Evolutionary conservation across 495 filamentous ascomycete species (phyloP), one percentile per base, ranked within the genome.

Genomic region (Apodospora peruviana): DNA sequence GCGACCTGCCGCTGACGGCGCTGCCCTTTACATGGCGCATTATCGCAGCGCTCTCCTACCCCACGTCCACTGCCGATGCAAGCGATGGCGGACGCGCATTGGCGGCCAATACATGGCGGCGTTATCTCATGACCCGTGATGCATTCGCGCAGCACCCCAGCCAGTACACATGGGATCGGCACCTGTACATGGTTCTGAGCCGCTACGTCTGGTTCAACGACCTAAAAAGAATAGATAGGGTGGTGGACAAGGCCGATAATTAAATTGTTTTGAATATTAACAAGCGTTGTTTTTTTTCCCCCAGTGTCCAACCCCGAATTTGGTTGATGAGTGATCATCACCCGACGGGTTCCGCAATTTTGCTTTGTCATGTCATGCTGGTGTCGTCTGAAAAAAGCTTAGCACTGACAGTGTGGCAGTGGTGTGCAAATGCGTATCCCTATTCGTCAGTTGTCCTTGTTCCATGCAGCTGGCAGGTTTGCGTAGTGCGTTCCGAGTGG

Each of bases 141-240:
- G 69, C 69, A 1, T 72, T 72, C 40, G 54, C 58, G 12, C 55
- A 56, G 38, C 69, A 72, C 48, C 40, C 52, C 9, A 66, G 58
- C 48, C 69, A 72, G 52, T 70, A 70, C 46, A 66, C 61, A 1
- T 72, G 69, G 69, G 69, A 72, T 40, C 54, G 69, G n/a, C 51
- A 65, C 34, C 35, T 72, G 51, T 72, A 72, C 55, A 57, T 72
- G 62, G 51, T 72, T 4, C 16, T 68, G 18, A 70, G 66, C 45
- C 69, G 69, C 21, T 67, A 70, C 40, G 62, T 70, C n/a, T 61
- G 69, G 68, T 71, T 72, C 55, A 72, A 71, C 45, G 68, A 70
- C 51, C 47, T 71, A 21, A 62, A 59, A 32, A 56, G 58, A 47
- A 45, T 69, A 25, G 50, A 54, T 14, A 46, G 22, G 22, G 21